phyloP scores from a whole-genome alignment of 129 eudicot genomes.

The Centaurea solstitialis region DNA sequence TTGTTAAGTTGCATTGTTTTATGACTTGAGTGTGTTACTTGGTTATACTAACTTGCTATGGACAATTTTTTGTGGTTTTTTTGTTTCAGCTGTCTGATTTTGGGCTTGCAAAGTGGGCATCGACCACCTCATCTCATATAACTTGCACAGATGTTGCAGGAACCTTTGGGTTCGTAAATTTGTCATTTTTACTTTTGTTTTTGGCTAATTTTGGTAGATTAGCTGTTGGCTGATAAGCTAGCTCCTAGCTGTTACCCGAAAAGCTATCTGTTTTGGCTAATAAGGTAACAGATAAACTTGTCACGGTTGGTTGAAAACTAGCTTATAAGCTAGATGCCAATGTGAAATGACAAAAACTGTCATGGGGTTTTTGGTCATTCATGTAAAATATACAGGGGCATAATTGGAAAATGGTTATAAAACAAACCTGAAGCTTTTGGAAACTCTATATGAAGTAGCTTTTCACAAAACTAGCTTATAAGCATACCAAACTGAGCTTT shows the following conservation, averaged over 20 bases:
- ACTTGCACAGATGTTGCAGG: constrained; percentile 68
- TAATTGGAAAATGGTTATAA: not conserved
- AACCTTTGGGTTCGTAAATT: constrained; percentile 71
- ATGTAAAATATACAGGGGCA: not conserved
- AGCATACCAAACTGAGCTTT: not conserved
- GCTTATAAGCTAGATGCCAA: not conserved
- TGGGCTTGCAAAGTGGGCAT: constrained; percentile 75
- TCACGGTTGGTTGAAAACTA: not conserved
- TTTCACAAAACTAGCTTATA: not conserved
- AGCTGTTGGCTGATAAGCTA: not conserved
- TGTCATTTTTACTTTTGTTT: not conserved
- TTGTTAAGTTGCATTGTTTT: not conserved
- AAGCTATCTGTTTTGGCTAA: not conserved
- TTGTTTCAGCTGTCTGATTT: constrained; percentile 72
- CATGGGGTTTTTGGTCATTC: not conserved
- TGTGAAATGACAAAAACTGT: not conserved
- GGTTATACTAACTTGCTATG: not conserved
- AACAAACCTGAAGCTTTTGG: not conserved
- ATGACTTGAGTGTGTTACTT: not conserved
- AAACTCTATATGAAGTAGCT: not conserved
- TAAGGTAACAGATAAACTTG: not conserved
- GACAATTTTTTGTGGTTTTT: not conserved
- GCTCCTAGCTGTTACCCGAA: not conserved
- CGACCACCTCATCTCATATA: constrained; percentile 49
- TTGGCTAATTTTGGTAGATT: not conserved